A percentile compares a stretch with the other conserved stretches of the same genome.
Evolutionary conservation across 2,329 filamentous ascomycete genomes (phyloP).

Genomic region (Xylariaceae sp.): DNA sequence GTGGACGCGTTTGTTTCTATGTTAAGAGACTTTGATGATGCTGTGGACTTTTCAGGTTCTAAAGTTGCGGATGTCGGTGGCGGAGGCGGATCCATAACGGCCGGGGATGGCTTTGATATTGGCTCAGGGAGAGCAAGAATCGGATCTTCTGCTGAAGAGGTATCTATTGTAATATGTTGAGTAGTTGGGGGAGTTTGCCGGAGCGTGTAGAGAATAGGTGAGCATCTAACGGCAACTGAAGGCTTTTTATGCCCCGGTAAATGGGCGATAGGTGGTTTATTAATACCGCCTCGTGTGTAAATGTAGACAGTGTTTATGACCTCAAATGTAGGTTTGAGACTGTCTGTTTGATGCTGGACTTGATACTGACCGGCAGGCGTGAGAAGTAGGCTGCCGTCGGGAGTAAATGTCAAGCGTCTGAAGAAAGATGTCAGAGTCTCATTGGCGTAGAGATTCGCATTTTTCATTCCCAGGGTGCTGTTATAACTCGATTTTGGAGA

Average conservation of each 20-base stretch:
- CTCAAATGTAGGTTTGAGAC: slow-evolving; percentile 77
- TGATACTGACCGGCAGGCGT: slow-evolving; percentile 97
- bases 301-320: slow-evolving; percentile 98
- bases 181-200: slow-evolving; percentile 72
- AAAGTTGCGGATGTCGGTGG: slow-evolving; percentile 58
- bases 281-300: slow-evolving; percentile 93
- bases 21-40: slow-evolving; percentile 57
- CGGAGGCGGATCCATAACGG: slow-evolving; percentile 83
- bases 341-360: slow-evolving; percentile 69
- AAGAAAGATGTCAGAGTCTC: slow-evolving; percentile 98
- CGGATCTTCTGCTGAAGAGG: slow-evolving; percentile 82
- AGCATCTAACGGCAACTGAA: slow-evolving; percentile 93
- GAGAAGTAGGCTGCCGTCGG: slow-evolving; percentile 90
- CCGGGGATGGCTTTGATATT: slow-evolving; percentile 65
- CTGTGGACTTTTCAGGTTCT: slow-evolving; percentile 54
- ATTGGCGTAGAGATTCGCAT: slow-evolving; percentile 91
- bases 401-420: slow-evolving; percentile 88
- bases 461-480: slow-evolving; percentile 70
- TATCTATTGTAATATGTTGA: slow-evolving; percentile 93
- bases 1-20: slow-evolving; percentile 55
- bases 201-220: slow-evolving; percentile 84
- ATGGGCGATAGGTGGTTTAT: slow-evolving; percentile 94
- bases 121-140: slow-evolving; percentile 87
- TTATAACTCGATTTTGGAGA: slow-evolving; percentile 76
- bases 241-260: slow-evolving; percentile 98